Evolutionary conservation across 2,329 filamentous ascomycete genomes (phyloP).

Genomic region (Davidsoniella australis): DNA sequence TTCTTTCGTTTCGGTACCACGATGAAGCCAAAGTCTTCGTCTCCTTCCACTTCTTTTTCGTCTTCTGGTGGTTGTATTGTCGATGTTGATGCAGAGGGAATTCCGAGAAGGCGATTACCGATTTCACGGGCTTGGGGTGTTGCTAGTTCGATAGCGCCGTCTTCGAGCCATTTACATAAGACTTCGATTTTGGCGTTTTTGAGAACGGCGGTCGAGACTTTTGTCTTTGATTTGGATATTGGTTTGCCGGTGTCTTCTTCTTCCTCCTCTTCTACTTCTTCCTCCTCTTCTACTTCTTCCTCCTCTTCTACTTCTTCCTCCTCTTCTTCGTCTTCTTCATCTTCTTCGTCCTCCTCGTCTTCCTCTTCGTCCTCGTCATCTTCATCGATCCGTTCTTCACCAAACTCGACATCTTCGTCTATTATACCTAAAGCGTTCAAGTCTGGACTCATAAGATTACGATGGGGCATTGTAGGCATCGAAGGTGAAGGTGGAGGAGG

Average conservation of each 20-base stretch:
- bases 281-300: neutral
- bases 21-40: neutral
- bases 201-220: neutral
- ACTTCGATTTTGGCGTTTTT: slow-evolving; percentile 6
- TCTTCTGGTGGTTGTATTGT: neutral
- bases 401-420: too few relatives aligned
- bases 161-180: slow-evolving; percentile 5
- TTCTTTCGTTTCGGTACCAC: neutral
- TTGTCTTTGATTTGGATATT: neutral
- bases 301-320: neutral
- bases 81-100: neutral
- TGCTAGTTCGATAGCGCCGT: neutral
- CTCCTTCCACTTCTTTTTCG: neutral
- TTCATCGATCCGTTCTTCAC: neutral
- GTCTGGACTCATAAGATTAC: too few relatives aligned
- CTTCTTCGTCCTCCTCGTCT: neutral
- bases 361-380: neutral
- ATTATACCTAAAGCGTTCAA: too few relatives aligned
- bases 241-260: neutral
- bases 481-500: too few relatives aligned
- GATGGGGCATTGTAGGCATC: too few relatives aligned
- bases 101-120: neutral
- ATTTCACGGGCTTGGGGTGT: neutral
- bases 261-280: neutral
- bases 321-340: neutral